A percentile compares a stretch with the other conserved stretches of the same genome.
phyloP scores from a whole-genome alignment of 2,329 filamentous ascomycete species.

The Aspergillus bombycis region DNA sequence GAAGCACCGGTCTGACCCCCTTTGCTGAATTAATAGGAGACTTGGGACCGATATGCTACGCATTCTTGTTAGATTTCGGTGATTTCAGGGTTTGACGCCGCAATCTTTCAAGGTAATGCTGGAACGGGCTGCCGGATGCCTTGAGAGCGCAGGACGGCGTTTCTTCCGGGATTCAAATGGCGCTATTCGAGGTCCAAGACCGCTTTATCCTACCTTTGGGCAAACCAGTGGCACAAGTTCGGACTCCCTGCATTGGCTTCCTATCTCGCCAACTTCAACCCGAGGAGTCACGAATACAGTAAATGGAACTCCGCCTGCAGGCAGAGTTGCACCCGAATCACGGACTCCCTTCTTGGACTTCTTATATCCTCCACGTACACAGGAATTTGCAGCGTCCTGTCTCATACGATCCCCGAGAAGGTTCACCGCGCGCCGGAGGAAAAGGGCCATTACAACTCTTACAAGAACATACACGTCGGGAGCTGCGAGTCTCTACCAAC shows the following conservation, averaged over 20 bases:
- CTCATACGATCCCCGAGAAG: slow-evolving; percentile 28
- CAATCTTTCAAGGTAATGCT: slow-evolving; percentile 50
- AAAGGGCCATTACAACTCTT: slow-evolving; percentile 22
- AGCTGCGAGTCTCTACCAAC: slow-evolving; percentile 17
- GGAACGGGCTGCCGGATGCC: slow-evolving; percentile 54
- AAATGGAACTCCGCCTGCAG: slow-evolving; percentile 14
- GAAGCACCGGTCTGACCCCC: slow-evolving; percentile 8
- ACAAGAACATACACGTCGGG: slow-evolving; percentile 33
- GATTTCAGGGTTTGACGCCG: slow-evolving; percentile 31
- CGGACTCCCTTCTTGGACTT: slow-evolving; percentile 41
- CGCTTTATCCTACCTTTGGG: slow-evolving; percentile 42
- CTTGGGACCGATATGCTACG: slow-evolving; percentile 32
- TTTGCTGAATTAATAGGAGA: neutral
- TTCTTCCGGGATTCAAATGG: slow-evolving; percentile 45
- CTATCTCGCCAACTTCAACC: slow-evolving; percentile 30
- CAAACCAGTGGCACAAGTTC: slow-evolving; percentile 33
- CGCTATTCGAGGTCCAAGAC: slow-evolving; percentile 39
- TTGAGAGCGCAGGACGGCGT: slow-evolving; percentile 54
- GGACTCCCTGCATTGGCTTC: slow-evolving; percentile 39
- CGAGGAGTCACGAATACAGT: slow-evolving; percentile 21
- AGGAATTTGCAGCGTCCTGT: slow-evolving; percentile 26
- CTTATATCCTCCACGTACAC: slow-evolving; percentile 40
- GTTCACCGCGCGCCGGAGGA: slow-evolving; percentile 32
- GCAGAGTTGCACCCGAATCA: slow-evolving; percentile 21
- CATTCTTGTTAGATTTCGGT: slow-evolving; percentile 23